Percentiles rank a stretch among this genome's conserved stretches.
Conservation (phyloP, 495 filamentous ascomycete species). For the Trichocladium antarcticum region DNA sequence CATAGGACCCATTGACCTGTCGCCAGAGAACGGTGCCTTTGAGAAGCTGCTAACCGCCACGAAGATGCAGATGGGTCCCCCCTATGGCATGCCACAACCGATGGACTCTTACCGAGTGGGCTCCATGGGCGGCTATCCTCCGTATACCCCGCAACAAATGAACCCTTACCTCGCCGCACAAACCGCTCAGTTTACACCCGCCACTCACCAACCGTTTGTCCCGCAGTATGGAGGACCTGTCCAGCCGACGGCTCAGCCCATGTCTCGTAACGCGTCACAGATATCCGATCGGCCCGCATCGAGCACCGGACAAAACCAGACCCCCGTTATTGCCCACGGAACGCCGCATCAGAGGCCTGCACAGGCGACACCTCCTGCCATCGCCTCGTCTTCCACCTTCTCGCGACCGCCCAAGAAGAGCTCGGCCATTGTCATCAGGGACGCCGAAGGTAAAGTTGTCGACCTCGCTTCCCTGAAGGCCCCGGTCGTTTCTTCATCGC, state of each 20-base stretch:
- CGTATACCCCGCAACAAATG: constrained; percentile 24
- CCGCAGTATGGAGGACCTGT: constrained; percentile 10
- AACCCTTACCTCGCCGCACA: constrained; percentile 41
- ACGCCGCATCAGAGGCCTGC: constrained; percentile 43
- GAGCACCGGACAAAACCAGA: constrained; percentile 54
- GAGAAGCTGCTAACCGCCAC: constrained; percentile 59
- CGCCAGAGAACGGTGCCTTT: constrained; percentile 58
- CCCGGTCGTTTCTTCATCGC: constrained; percentile 38
- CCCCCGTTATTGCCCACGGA: constrained; percentile 35
- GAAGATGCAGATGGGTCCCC: constrained; percentile 46
- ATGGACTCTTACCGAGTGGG: background rate
- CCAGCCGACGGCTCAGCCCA: constrained; percentile 48
- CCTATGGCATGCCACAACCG: constrained; percentile 14
- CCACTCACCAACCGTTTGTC: constrained; percentile 37
- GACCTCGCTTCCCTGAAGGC: constrained; percentile 33
- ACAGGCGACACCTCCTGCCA: constrained; percentile 47
- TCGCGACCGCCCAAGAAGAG: constrained; percentile 50
- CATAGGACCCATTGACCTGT: constrained; percentile 42
- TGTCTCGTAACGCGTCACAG: constrained; percentile 78
- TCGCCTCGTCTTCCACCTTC: constrained; percentile 49
- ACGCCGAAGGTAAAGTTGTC: constrained; percentile 53
- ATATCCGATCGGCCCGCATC: constrained; percentile 69
- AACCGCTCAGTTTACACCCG: constrained; percentile 30
- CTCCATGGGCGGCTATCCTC: constrained; percentile 25
- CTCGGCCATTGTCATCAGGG: constrained; percentile 64